phyloP scores from a whole-genome alignment of 768 basidiomycete species.

The Trichaptum fuscoviolaceum region DNA sequence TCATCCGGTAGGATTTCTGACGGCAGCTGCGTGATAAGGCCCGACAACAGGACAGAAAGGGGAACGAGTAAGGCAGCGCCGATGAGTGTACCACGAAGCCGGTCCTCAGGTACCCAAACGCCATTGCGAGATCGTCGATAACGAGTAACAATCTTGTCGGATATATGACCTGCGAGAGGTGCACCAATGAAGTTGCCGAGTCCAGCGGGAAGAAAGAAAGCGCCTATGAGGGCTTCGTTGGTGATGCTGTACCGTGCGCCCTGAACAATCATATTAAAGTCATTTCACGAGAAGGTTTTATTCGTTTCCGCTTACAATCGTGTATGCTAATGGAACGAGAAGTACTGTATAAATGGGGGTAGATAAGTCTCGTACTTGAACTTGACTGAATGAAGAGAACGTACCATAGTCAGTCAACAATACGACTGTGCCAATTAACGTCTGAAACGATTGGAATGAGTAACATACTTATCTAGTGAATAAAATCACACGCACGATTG shows the following conservation, averaged over 20 bases:
- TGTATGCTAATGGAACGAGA: constrained; percentile 59
- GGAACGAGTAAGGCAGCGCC: constrained; percentile 48
- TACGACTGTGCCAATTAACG: constrained; percentile 30
- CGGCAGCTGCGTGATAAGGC: constrained; percentile 42
- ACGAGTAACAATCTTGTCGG: constrained; percentile 45
- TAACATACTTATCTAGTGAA: neutral
- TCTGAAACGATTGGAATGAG: constrained; percentile 30
- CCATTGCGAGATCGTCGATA: constrained; percentile 49
- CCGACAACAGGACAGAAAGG: constrained; percentile 41
- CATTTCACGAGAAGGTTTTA: neutral
- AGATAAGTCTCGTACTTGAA: neutral
- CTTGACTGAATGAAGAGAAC: constrained; percentile 16
- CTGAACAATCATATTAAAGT: constrained; percentile 26
- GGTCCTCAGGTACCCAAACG: constrained; percentile 64
- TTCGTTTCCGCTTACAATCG: constrained; percentile 41
- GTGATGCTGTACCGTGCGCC: constrained; percentile 50
- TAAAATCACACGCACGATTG: constrained; percentile 37
- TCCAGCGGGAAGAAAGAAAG: constrained; percentile 56
- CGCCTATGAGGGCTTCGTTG: constrained; percentile 53
- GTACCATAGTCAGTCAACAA: constrained; percentile 27
- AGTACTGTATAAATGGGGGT: constrained; percentile 27
- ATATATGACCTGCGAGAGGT: constrained; percentile 51
- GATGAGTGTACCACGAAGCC: constrained; percentile 46
- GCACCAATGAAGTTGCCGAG: constrained; percentile 61
- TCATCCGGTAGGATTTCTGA: constrained; percentile 32